Conservation (phyloP, 2,329 filamentous ascomycete species). For the Ceratocystis destructans region DNA sequence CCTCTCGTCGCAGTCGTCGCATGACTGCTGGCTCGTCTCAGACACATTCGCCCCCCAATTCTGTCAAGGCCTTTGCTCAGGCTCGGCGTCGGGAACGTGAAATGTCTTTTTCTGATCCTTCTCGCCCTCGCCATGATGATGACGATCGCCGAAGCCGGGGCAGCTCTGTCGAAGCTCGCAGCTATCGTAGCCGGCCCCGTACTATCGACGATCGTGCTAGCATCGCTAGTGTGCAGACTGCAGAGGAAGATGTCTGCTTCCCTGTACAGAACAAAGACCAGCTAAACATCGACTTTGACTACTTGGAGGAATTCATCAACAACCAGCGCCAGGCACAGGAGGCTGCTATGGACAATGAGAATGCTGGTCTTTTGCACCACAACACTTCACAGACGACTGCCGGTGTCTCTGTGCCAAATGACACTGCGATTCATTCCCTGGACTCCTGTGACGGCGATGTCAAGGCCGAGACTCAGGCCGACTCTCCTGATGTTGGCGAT, state of each 20-base stretch:
- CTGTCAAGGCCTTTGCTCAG: slow-evolving; percentile 91
- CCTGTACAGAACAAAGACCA: slow-evolving; percentile 62
- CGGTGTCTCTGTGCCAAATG: not conserved
- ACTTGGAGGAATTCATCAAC: slow-evolving; percentile 80
- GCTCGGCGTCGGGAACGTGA: slow-evolving; percentile 73
- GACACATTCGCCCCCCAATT: slow-evolving; percentile 81
- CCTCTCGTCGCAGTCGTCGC: slow-evolving; percentile 35
- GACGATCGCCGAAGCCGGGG: slow-evolving; percentile 24
- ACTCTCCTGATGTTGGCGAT: slow-evolving; percentile 28
- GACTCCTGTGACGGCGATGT: slow-evolving; percentile 1
- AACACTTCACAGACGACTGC: slow-evolving; percentile 27
- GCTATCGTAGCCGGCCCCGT: slow-evolving; percentile 32
- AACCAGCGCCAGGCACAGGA: slow-evolving; percentile 33
- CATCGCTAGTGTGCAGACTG: slow-evolving; percentile 52
- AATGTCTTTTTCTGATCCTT: slow-evolving; percentile 39
- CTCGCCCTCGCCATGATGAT: slow-evolving; percentile 31
- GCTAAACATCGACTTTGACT: slow-evolving; percentile 81
- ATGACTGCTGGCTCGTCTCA: slow-evolving; percentile 46
- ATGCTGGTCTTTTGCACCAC: slow-evolving; percentile 22
- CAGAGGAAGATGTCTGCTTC: slow-evolving; percentile 81
- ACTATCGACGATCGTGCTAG: slow-evolving; percentile 49
- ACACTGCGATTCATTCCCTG: not conserved
- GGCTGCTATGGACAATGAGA: slow-evolving; percentile 22
- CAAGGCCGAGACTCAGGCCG: slow-evolving; percentile 26
- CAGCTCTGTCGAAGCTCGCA: slow-evolving; percentile 14